Base-by-base conservation (phyloP, 2,329 filamentous ascomycete species). In the Xylaria sp. region DNA sequence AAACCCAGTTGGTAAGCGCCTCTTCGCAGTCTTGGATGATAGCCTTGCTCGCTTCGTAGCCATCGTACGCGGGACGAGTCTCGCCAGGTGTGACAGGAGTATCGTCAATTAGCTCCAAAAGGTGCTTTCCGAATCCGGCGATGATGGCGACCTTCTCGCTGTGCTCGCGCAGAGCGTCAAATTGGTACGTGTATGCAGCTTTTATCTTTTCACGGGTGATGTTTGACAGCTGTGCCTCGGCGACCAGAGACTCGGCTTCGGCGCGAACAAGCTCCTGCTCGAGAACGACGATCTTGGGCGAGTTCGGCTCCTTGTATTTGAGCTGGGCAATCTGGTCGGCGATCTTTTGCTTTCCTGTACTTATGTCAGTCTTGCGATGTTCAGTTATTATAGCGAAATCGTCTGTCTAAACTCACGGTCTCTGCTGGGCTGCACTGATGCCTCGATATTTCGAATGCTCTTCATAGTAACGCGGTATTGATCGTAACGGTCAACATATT, bases 11-110 rank as follows among this genome's bases (percentile, higher is more conserved):
- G 80, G 94, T 97, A 69, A 99, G 90, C 1, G 96, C 89, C 79
- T 98, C 94, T 83, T 99, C 96, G 81, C 96, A 99, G 82, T 99
- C 96, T 84, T 99, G 96, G 78, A 99, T 98, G 82, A 99, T 98
- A 72, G 92, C 95, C 84, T 97, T 98, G 88, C 93, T 97, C 71
- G 94, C 94, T 81, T 99, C 96, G 80, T 99, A 99, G 71, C 96
- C 96, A 78, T 99, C 96, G 79, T 99, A 99, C 0, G 96, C 94
- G 62, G 93, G 89, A 72, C 96, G 92, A 23, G 95, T 98, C 87
- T 99, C 96, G 75, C 96, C 96, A 28, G 96, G 96, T 6, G 96
- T 99, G 64, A 99, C 96, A 1, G 96, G 96, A 6, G 93, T 97
- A 79, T 99, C 96, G 79, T 99, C 96, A 73, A 99, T 91, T 56